Percentiles rank a stretch among this genome's conserved stretches.
Evolutionary conservation across 495 filamentous ascomycete species (phyloP).

Genomic region (Talaromyces trachyspermus): DNA sequence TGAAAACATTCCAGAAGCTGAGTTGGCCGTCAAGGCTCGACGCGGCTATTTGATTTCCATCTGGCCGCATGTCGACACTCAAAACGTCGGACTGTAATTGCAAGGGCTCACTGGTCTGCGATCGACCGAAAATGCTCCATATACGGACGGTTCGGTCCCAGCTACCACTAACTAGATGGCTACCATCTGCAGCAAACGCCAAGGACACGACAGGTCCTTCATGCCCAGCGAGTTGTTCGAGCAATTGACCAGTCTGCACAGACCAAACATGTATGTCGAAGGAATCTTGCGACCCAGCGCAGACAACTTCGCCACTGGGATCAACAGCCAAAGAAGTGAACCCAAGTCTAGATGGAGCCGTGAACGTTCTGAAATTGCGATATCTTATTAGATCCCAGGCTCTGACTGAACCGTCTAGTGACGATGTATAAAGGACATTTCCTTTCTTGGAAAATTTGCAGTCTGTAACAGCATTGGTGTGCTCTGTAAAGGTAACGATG

Average conservation of each 20-base stretch:
- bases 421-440: constrained; percentile 89
- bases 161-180: constrained; percentile 75
- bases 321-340: constrained; percentile 95
- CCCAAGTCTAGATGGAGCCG: constrained; percentile 79
- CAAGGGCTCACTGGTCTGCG: constrained; percentile 89
- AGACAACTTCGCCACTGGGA: constrained; percentile 89
- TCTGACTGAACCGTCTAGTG: constrained; percentile 84
- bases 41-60: constrained; percentile 83
- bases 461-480: constrained; percentile 90
- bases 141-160: constrained; percentile 94
- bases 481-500: constrained; percentile 95
- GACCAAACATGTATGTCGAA: constrained; percentile 98
- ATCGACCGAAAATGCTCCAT: constrained; percentile 89
- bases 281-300: constrained; percentile 87
- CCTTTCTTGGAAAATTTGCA: constrained; percentile 92
- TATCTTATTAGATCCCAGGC: constrained; percentile 97
- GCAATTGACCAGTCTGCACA: constrained; percentile 91
- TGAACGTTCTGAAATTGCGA: constrained; percentile 94
- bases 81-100: constrained; percentile 86
- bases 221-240: constrained; percentile 85
- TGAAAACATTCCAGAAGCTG: constrained; percentile 88
- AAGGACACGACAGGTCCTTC: constrained; percentile 87
- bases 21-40: constrained; percentile 90
- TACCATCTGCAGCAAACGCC: constrained; percentile 80
- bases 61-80: constrained; percentile 78